phyloP scores from a whole-genome alignment of 75 land plant genomes.

The Cryptomeria japonica region DNA sequence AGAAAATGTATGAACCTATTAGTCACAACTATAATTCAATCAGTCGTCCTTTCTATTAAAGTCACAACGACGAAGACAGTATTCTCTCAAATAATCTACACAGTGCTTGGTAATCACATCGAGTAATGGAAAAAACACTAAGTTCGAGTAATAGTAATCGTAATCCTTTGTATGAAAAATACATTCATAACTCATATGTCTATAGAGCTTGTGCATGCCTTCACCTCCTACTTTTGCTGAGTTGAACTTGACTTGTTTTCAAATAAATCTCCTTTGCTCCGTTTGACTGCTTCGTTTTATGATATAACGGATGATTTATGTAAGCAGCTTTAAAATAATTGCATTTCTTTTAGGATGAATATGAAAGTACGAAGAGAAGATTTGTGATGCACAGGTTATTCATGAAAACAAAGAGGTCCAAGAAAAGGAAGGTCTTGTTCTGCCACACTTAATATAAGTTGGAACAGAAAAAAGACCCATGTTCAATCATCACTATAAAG shows the following conservation, averaged over 20 bases:
- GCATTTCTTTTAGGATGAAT: background rate
- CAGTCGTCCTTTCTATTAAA: too few species aligned
- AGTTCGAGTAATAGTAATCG: background rate
- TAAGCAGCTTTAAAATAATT: background rate
- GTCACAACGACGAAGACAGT: too few species aligned
- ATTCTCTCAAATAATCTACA: too few species aligned
- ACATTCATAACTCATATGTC: background rate
- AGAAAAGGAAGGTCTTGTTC: background rate
- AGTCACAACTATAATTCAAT: too few species aligned
- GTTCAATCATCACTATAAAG: slow-evolving; percentile 48
- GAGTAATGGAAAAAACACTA: too few species aligned
- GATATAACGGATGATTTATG: background rate
- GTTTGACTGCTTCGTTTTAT: background rate
- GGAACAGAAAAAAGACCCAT: slow-evolving; percentile 42
- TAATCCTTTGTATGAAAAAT: background rate
- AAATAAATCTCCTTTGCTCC: background rate
- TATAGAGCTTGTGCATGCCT: background rate
- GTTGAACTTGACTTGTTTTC: too few species aligned
- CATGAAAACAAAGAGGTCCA: background rate
- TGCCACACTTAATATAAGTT: slow-evolving; percentile 49
- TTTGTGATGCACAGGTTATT: background rate
- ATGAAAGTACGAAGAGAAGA: slow-evolving; percentile 5
- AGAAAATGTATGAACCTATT: too few species aligned
- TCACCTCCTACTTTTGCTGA: background rate
- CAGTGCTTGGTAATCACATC: too few species aligned